Base-by-base conservation (phyloP, 2,329 filamentous ascomycete species). In the Neocatenulostroma microsporum region DNA sequence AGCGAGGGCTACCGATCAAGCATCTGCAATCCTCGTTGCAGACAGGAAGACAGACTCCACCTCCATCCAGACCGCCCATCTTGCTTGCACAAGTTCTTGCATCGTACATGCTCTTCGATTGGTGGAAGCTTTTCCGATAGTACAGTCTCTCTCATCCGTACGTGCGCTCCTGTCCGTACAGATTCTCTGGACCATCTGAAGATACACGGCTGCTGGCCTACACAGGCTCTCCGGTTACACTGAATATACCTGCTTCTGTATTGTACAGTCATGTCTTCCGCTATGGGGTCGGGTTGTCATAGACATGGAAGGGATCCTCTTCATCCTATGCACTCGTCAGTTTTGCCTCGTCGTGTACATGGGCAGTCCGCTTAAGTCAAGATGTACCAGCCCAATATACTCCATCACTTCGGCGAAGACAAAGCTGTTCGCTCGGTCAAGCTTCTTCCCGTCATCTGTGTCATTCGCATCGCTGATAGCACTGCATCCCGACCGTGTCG, bases 161-260 rank as follows among this genome's bases (percentile, higher is more conserved):
- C n/a, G n/a, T n/a, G n/a, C n/a, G n/a, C n/a, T n/a, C n/a, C n/a
- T n/a, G n/a, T n/a, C n/a, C n/a, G n/a, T n/a, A n/a, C n/a, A n/a
- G n/a, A n/a, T n/a, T n/a, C n/a, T n/a, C n/a, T n/a, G n/a, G n/a
- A n/a, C n/a, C n/a, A n/a, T n/a, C n/a, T n/a, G n/a, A n/a, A n/a
- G n/a, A n/a, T n/a, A n/a, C n/a, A n/a, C n/a, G n/a, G n/a, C n/a
- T n/a, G n/a, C n/a, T n/a, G n/a, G n/a, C n/a, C 19, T 20, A 43
- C 10, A 43, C 40, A 3, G 45, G 46, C 17, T 28, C 21, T 4
- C 46, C 46, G 3, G 28, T 36, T 3, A 50, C 42, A 21, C 25
- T 47, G 21, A 54, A 35, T 3, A 53, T 54, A 47, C 56, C 54
- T 34, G 53, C 55, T 40, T 57, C 51, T 3, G 55, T 58, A 28